These are phyloP conservation scores for Backusella morwellensis DNA, from an alignment of 192 early-diverging fungal genomes.

Conservation along the genomic window DNA sequence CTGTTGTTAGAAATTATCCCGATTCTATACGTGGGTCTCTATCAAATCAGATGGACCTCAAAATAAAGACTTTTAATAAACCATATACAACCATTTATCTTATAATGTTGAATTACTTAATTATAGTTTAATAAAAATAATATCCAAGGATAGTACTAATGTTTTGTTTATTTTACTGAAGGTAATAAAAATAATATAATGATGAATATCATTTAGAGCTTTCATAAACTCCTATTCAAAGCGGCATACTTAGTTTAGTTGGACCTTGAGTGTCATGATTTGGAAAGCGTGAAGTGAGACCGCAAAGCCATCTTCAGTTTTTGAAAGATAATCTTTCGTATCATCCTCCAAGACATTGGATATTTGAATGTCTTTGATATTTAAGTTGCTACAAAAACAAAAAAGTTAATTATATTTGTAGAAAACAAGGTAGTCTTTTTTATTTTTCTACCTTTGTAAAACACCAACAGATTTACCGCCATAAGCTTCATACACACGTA, in stretches of 20 bases:
- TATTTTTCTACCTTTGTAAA: slow-evolving; percentile 45
- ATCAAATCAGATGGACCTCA: neutral
- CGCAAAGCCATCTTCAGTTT: slow-evolving; percentile 30
- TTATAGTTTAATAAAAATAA: too few species aligned
- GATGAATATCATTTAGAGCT: neutral
- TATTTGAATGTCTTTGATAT: slow-evolving; percentile 46
- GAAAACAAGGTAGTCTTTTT: neutral
- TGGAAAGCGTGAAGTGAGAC: slow-evolving; percentile 64
- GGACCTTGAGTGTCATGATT: slow-evolving; percentile 58
- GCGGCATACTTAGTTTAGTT: neutral
- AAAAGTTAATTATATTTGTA: slow-evolving; percentile 2
- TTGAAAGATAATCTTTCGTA: slow-evolving; percentile 26
- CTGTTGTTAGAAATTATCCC: too few species aligned
- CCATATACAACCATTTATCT: neutral
- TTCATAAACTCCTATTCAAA: neutral
- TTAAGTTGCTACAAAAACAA: slow-evolving; percentile 41
- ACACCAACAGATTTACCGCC: slow-evolving; percentile 71
- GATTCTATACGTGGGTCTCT: neutral
- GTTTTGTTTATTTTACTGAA: neutral
- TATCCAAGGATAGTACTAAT: neutral
- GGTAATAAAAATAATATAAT: neutral
- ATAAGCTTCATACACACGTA: slow-evolving; percentile 90
- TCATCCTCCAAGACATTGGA: slow-evolving; percentile 86
- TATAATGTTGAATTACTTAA: neutral
- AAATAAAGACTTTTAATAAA: neutral